Evolutionary conservation across 1,139 yeast genomes (phyloP), one percentile per base, ranked within the genome.

Genomic region (Geotrichum carabidarum): DNA sequence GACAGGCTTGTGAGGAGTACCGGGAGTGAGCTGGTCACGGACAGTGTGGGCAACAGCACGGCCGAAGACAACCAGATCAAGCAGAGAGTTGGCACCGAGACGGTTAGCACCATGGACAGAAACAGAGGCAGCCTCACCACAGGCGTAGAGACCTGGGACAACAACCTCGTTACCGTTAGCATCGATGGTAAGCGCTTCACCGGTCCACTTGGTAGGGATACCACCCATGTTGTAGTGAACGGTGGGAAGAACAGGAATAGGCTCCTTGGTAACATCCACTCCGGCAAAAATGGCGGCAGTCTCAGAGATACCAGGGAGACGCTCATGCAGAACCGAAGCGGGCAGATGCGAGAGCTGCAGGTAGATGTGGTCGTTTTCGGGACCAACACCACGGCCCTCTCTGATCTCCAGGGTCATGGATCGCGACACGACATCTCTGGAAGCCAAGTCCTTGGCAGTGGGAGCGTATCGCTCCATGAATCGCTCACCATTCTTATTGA

Each of bases 141-240:
- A 90, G 30, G 99, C 98, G 73, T 82, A 81, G 67, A 93, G 80
- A 68, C 99, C 99, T 66, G 95, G 95, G 60, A 93, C 95, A 65
- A 87, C 82, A 70, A 80, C 83, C 72, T 93, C 99, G 68, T 91
- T 83, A 67, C 99, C 99, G 64, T 86, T 81, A 68, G 81, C 90
- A 70, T 85, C 88, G 67, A 86, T 72, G 56, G 89, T 89, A 64
- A 93, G 74, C 51, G 83, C 97, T 77, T 93, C 97, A 78, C 98
- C 98, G 65, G 86, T 86, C 87, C 90, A 93, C 73, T 86, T 89
- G 65, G 99, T 93, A 73, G 99, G 99, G 64, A 93, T 87, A 83
- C 99, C 99, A 74, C 99, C 99, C 99, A 93, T 93, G 76, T 93
- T 93, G 80, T 93, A 93, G 76, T 93, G 99, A 61, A 93, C 99